Evolutionary conservation across 2,329 filamentous ascomycete genomes (phyloP), one percentile per base, ranked within the genome.

Genomic region (Fusarium sp.): DNA sequence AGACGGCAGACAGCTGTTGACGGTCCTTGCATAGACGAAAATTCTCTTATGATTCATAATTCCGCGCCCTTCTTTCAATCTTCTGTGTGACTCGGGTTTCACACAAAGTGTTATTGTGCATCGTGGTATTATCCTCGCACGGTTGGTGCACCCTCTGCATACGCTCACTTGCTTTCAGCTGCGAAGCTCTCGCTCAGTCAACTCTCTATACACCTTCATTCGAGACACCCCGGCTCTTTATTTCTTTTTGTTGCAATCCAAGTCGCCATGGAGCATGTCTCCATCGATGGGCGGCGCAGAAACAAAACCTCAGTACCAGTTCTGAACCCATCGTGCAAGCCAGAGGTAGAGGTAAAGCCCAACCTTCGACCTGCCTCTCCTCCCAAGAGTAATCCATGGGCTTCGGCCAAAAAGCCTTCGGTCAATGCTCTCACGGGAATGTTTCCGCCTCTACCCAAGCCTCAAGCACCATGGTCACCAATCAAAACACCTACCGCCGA

Each of bases 371-470:
- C 77, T 33, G 77, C 78, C 7, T 79, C 77, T 6, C 77, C 77
- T 9, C 78, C 78, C 8, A 77, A 73, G 44, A 66, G 65, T 8
- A 80, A 78, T 57, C 78, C 78, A 28, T 80, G 78, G 78, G 52
- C 57, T 33, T 56, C 58, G 33, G n/a, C 50, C 24, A 55, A 21
- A 31, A 66, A 47, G 42, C 10, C 20, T 18, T 21, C 48, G 37
- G 23, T 47, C 10, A 57, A 49, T 31, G 26, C 68, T 13, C 39
- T 39, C 20, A 35, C 49, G 15, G 55, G 60, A 13, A 64, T 59
- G 41, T 77, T 74, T 15, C 75, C 74, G 12, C 66, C 72, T 24
- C 57, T 77, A 16, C 67, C 69, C 15, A 63, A 58, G 39, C 47
- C 66, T 21, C 59, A 46, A 15, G 24, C 37, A 21, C 48, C 56